A percentile compares a stretch with the other conserved stretches of the same genome.
Conservation (phyloP, 2,329 filamentous ascomycete species). For the Macroventuria anomochaeta region DNA sequence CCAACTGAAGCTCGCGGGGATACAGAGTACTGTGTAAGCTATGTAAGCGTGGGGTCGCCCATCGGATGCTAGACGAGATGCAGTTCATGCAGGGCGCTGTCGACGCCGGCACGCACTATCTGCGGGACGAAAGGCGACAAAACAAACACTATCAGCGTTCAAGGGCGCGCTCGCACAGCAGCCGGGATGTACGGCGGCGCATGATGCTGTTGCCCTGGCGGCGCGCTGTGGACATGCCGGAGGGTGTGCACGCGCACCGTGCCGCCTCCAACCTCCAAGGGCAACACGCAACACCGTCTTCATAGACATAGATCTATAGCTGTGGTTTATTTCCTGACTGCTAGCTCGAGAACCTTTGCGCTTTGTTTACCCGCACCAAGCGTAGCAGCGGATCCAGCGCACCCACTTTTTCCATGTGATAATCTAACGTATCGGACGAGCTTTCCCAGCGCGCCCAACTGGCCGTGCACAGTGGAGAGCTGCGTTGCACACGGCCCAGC, state of each 20-base stretch:
- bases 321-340: background rate
- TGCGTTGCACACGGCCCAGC: conserved; percentile 7
- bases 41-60: conserved; percentile 18
- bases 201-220: conserved; percentile 12
- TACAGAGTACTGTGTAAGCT: conserved; percentile 1
- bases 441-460: conserved; percentile 13
- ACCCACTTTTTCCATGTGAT: conserved; percentile 15
- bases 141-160: conserved; percentile 8
- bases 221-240: conserved; percentile 6
- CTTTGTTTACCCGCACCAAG: conserved; percentile 5
- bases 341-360: conserved; percentile 1
- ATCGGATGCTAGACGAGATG: background rate
- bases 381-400: background rate
- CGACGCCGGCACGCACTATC: conserved; percentile 15
- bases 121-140: conserved; percentile 13
- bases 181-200: background rate
- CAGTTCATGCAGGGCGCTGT: conserved; percentile 25
- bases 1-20: conserved; percentile 4
- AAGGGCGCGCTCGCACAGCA: conserved; percentile 1
- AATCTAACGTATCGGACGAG: conserved; percentile 14
- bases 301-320: too few relatives aligned
- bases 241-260: conserved; percentile 11
- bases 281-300: too few relatives aligned
- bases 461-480: conserved; percentile 7
- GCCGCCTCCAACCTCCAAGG: conserved; percentile 7